Evolutionary conservation across 495 filamentous ascomycete genomes (phyloP), one percentile per base, ranked within the genome.

Genomic region (Viridothelium virens): DNA sequence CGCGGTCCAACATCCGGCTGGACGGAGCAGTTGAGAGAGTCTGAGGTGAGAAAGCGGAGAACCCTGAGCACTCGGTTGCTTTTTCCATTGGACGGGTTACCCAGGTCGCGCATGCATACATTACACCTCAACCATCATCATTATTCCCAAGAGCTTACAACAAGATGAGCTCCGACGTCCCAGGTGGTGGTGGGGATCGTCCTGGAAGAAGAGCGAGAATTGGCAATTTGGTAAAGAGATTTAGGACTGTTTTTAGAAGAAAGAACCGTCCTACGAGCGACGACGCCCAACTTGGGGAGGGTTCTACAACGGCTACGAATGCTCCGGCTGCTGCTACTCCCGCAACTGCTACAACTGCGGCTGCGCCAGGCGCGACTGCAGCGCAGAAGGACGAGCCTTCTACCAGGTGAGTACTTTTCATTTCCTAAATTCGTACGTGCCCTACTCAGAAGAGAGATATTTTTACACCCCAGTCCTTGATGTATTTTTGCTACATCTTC

Each of bases 211-310:
- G 53, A 14, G 53, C 53, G 6, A 36, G 53, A 7, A 59, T 59
- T 59, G 53, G 53, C 47, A 89, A 82, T 70, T 82, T 88, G 47
- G 72, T 90, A 61, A 82, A 81, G 63, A 81, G 84, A 69, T 82
- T 89, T 75, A 89, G 81, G 77, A 85, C 82, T 3, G 86, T 86
- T 33, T 75, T 87, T 68, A 85, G 80, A 69, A 81, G 83, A 70
- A 78, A 76, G 41, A 79, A 44, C 6, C 7, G 79, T 37, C 76
- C 79, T 65, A 81, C 83, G 66, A 71, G 76, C 61, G 65, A 74
- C 63, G 69, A 79, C 33, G 67, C 72, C 9, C 53, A 59, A 14
- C 7, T 14, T 36, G 53, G 53, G 14, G 53, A 59, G 36, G 36
- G 53, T 31, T 70, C 74, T 0, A 66, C 36, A 25, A 62, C 76